Percentiles rank a stretch among this genome's conserved stretches.
These are phyloP conservation scores for Geotrichum ghanense DNA, from an alignment of 805 yeast species.

Conservation along the genomic window DNA sequence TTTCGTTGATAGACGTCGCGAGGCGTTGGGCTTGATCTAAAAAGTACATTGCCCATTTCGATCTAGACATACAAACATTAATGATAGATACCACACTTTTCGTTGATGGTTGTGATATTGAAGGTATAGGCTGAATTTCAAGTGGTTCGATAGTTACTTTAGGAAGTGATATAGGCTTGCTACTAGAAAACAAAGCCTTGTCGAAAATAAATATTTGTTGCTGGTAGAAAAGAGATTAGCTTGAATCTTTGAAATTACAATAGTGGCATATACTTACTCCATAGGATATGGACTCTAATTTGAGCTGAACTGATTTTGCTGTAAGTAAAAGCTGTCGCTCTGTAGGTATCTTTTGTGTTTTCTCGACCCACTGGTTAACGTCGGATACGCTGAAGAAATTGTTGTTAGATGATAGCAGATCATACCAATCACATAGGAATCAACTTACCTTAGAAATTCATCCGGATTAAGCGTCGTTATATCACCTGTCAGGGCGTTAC, in stretches of 20 bases:
- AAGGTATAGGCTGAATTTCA: neutral
- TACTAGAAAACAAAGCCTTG: neutral
- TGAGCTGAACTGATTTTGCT: constrained; percentile 19
- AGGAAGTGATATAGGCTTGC: neutral
- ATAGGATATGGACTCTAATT: constrained; percentile 16
- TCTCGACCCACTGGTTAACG: constrained; percentile 12
- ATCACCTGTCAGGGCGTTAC: constrained; percentile 20
- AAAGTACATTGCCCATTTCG: constrained; percentile 11
- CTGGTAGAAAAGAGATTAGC: too few species aligned
- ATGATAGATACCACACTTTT: constrained; percentile 1
- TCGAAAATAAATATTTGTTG: neutral
- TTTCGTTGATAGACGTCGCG: neutral
- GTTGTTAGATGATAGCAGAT: neutral
- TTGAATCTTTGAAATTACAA: too few species aligned
- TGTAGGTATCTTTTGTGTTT: constrained; percentile 10
- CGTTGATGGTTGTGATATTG: neutral
- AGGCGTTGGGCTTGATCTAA: constrained; percentile 2
- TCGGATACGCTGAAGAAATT: too few species aligned
- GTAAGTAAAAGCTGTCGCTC: constrained; percentile 20
- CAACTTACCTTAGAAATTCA: constrained; percentile 12
- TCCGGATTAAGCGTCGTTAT: constrained; percentile 13
- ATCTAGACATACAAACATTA: constrained; percentile 5
- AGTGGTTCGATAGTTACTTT: neutral
- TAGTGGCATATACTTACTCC: constrained; percentile 19
- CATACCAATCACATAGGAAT: neutral